Base-by-base conservation (phyloP, 2,329 filamentous ascomycete genomes). In the Coniochaeta prunicola region DNA sequence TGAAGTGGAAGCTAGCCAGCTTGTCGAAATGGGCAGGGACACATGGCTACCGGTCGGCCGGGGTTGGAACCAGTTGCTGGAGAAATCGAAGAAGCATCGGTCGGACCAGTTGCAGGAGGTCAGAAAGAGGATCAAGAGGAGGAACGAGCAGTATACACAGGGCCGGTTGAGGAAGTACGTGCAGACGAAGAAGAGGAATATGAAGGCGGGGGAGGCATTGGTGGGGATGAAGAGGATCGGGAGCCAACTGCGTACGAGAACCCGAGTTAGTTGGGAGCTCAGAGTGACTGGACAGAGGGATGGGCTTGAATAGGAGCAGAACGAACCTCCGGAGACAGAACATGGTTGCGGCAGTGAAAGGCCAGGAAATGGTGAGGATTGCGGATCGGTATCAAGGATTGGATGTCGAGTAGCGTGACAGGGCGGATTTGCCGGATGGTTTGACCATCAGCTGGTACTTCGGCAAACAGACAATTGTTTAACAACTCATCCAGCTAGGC, bases 151-250 rank as follows among this genome's bases (percentile, higher is more conserved):
- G 82, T 99, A 99, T 67, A 96, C 88, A 78, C 94, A 99, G 58
- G 94, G 94, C 58, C 93, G 88, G 77, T 97, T 96, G 68, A 99
- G 87, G 76, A 96, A 90, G 80, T 96, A 97, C 64, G 92, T 96
- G 73, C 92, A 91, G 64, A 91, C 82, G 77, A 99, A 88, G 80
- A 94, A 91, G 75, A 91, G 84, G 76, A 93, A 85, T 72, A 94
- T 90, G 77, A 93, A 92, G 68, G 90, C 83, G 28, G 90, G 90
- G 59, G 89, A 92, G 66, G 90, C 89, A 72, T 92, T 92, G 60
- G 90, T 91, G 57, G 90, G 90, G 66, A 94, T 92, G 75, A 94
- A 92, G 71, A 94, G 89, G 66, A 94, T 86, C 31, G 90, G 90
- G 57, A 94, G 83, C 88, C 90, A 93, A 74, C 90, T 93, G 67